phyloP scores from a whole-genome alignment of 345 rosid genomes.

The Erodium maritimum region DNA sequence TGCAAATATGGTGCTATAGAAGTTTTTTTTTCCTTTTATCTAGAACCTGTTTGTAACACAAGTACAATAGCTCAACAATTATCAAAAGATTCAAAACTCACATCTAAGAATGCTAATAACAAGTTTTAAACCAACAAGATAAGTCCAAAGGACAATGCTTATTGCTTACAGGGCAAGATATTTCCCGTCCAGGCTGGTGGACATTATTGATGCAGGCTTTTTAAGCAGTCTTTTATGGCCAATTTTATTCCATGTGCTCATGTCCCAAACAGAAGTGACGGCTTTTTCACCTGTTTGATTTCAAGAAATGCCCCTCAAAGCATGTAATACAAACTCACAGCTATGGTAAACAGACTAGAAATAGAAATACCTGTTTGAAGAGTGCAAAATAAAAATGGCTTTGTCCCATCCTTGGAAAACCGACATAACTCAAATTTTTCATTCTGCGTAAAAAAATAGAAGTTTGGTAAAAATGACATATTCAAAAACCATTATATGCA shows the following conservation, averaged over 20 bases:
- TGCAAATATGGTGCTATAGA: neutral
- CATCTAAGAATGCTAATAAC: neutral
- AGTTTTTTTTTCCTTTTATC: no score
- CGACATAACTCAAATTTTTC: constrained; percentile 79
- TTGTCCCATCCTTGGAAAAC: constrained; percentile 86
- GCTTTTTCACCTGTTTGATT: constrained; percentile 50
- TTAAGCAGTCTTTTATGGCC: constrained; percentile 77
- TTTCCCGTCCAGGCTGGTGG: constrained; percentile 87
- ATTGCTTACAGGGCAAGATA: constrained; percentile 76
- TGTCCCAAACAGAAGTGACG: constrained; percentile 66
- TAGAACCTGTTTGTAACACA: neutral
- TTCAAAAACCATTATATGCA: constrained; percentile 1
- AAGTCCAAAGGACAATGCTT: neutral
- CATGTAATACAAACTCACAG: neutral
- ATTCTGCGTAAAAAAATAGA: constrained; percentile 36
- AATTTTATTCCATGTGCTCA: constrained; percentile 85
- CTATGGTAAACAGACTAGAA: neutral
- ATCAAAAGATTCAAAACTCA: neutral
- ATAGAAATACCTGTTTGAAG: constrained; percentile 49
- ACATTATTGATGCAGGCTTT: constrained; percentile 72
- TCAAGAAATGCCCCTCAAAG: constrained; percentile 9
- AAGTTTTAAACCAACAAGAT: neutral
- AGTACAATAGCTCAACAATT: neutral
- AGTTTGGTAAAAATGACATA: neutral
- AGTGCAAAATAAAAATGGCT: constrained; percentile 79